Evolutionary conservation across 2,329 filamentous ascomycete genomes (phyloP).

Genomic region (Neocatenulostroma microsporum): DNA sequence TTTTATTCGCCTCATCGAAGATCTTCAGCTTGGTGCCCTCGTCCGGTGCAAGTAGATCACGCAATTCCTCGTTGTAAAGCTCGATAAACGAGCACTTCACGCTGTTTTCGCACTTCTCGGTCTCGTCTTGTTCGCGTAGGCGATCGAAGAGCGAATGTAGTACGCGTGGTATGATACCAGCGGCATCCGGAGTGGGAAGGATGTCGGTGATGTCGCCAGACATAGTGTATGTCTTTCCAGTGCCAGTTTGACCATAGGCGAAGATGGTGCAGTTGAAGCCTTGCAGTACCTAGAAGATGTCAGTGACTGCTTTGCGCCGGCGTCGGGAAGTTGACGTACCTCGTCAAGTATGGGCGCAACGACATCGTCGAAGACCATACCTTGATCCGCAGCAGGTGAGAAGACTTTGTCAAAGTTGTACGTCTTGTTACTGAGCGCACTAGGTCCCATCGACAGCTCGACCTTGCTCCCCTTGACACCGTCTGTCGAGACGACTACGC

Average conservation of each 20-base stretch:
- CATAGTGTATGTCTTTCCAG: conserved; percentile 99
- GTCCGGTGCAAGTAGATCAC: conserved; percentile 76
- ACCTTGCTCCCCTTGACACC: conserved; percentile 80
- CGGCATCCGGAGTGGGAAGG: conserved; percentile 79
- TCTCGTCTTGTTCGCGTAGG: conserved; percentile 61
- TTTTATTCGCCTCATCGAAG: conserved; percentile 80
- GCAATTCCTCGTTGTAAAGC: conserved; percentile 93
- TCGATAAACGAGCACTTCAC: conserved; percentile 99
- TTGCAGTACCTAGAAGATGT: conserved; percentile 69
- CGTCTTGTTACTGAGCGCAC: conserved; percentile 86
- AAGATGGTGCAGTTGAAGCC: conserved; percentile 99
- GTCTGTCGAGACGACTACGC: conserved; percentile 80
- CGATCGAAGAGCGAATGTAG: conserved; percentile 80
- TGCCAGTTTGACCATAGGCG: conserved; percentile 95
- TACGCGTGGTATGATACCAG: conserved; percentile 90
- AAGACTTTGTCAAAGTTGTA: conserved; percentile 98
- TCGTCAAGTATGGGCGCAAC: conserved; percentile 89
- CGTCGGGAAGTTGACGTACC: conserved; percentile 43
- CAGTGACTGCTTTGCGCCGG: no score
- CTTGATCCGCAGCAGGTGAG: conserved; percentile 87
- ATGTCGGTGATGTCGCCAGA: conserved; percentile 93
- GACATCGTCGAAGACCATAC: conserved; percentile 90
- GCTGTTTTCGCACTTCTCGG: conserved; percentile 65
- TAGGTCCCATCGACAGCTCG: conserved; percentile 85
- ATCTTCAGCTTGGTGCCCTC: conserved; percentile 83